Base-by-base conservation (phyloP, 2,329 filamentous ascomycete genomes). In the Sporothrix schenckii region DNA sequence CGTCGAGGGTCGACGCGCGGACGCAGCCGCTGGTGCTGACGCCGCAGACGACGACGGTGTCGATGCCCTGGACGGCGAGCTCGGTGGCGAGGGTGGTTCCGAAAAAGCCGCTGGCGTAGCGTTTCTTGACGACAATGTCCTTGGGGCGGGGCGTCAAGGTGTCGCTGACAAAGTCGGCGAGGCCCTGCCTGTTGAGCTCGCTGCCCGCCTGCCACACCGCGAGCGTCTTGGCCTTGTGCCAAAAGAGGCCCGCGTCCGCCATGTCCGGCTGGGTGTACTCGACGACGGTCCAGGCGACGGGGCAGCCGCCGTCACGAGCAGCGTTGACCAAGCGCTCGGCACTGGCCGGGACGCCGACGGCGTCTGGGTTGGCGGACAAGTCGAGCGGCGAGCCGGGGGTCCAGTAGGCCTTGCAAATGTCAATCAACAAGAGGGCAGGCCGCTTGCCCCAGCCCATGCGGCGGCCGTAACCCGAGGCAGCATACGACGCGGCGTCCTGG, bases 341-440 rank as follows among this genome's bases (percentile, higher is more conserved):
- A 4, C 77, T 78, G 7, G 76, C 78, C 1, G 81, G 81, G 34
- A 78, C 78, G 11, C 74, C 73, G 16, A 75, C 76, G 41, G 79
- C 78, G 14, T 77, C 76, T 14, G 79, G 76, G 73, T 83, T 79
- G 4, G 76, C 75, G n/a, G 76, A 77, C 34, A 79, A 78, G 69
- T 81, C 79, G 19, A 84, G 77, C 4, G 81, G 81, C 54, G 81
- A 83, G 5, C 78, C 79, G 24, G 78, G 74, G 5, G 78, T 79
- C 80, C 81, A 84, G 75, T 84, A 84, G 11, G 81, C 82, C 63
- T 79, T 81, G 76, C 82, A 84, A 53, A 84, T 81, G 74, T 84
- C 82, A 75, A 84, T 80, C 27, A 84, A 74, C 65, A 85, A 75
- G 4, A 84, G 77, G 16, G 80, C 83, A 5, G 82, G 81, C 16